These are phyloP conservation scores for Fraxinus sp. DNA, from an alignment of 305 asterid species.

Conservation along the genomic window DNA sequence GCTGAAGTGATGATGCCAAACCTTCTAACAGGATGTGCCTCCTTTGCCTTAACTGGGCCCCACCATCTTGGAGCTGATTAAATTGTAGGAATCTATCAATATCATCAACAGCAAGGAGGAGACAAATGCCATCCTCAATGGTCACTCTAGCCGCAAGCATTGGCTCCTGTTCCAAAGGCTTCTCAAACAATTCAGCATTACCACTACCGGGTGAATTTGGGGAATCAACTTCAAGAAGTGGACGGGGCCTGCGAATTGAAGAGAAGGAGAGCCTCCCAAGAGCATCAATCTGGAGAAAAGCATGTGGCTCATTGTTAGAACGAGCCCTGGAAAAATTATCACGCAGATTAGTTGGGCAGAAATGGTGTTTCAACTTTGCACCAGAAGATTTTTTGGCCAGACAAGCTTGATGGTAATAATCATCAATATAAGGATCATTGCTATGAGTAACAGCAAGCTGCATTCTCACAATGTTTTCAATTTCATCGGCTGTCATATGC, in stretches of 20 bases:
- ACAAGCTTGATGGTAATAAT: slow-evolving; percentile 91
- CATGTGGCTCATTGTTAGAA: slow-evolving; percentile 73
- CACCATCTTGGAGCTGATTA: slow-evolving; percentile 71
- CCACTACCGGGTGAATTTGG: slow-evolving; percentile 50
- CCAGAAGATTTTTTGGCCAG: slow-evolving; percentile 69
- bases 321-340: slow-evolving; percentile 66
- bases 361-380: slow-evolving; percentile 79
- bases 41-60: slow-evolving; percentile 56
- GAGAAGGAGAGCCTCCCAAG: slow-evolving; percentile 88
- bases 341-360: slow-evolving; percentile 69
- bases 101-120: slow-evolving; percentile 84
- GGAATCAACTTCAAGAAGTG: slow-evolving; percentile 89
- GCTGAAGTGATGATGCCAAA: slow-evolving; percentile 66
- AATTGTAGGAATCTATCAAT: slow-evolving; percentile 72
- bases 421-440: slow-evolving; percentile 86
- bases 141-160: slow-evolving; percentile 93
- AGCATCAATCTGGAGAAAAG: slow-evolving; percentile 95
- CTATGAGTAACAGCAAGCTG: slow-evolving; percentile 91
- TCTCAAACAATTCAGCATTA: slow-evolving; percentile 52
- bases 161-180: slow-evolving; percentile 93
- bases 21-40: slow-evolving; percentile 63
- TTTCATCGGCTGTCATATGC: slow-evolving; percentile 78
- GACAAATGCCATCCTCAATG: slow-evolving; percentile 80
- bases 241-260: slow-evolving; percentile 91
- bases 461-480: slow-evolving; percentile 77